Percentiles rank a stretch among this genome's conserved stretches.
phyloP scores from a whole-genome alignment of 129 eudicot species.

The Flaveria sonorensis region DNA sequence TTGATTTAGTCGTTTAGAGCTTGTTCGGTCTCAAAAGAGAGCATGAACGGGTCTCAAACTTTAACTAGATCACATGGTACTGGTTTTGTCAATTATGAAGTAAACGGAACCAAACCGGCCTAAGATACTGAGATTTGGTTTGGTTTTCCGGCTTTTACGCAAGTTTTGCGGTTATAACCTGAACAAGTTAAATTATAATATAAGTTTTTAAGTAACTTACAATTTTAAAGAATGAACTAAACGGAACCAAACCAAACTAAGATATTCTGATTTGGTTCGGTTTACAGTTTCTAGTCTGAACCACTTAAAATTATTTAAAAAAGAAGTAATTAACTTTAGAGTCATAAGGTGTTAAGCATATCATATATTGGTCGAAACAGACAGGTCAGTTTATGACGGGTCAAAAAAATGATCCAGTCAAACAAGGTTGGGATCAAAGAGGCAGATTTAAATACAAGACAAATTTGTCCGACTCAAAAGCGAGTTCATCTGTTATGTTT shows the following conservation, averaged over 20 bases:
- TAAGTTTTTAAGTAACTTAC: not conserved
- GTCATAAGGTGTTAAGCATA: not conserved
- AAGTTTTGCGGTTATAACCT: not conserved
- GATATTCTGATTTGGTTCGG: too few species aligned
- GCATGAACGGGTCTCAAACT: not conserved
- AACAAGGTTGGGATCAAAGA: not conserved
- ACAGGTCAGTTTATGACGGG: not conserved
- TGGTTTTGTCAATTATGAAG: not conserved
- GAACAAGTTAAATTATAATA: not conserved
- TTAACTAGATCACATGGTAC: not conserved
- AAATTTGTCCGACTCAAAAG: not conserved
- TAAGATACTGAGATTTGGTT: not conserved
- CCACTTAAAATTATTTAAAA: too few species aligned
- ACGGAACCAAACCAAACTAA: too few species aligned
- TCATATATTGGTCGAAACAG: not conserved
- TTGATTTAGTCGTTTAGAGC: not conserved
- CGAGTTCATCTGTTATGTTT: not conserved
- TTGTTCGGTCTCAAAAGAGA: not conserved
- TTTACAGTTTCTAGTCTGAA: too few species aligned
- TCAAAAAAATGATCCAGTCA: not conserved
- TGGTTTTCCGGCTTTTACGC: not conserved
- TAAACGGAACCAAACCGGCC: not conserved
- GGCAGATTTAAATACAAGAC: not conserved
- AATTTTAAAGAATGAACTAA: too few species aligned
- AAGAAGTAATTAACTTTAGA: not conserved